Base-by-base conservation (phyloP, 2,329 filamentous ascomycete species). In the Alternaria sp. region DNA sequence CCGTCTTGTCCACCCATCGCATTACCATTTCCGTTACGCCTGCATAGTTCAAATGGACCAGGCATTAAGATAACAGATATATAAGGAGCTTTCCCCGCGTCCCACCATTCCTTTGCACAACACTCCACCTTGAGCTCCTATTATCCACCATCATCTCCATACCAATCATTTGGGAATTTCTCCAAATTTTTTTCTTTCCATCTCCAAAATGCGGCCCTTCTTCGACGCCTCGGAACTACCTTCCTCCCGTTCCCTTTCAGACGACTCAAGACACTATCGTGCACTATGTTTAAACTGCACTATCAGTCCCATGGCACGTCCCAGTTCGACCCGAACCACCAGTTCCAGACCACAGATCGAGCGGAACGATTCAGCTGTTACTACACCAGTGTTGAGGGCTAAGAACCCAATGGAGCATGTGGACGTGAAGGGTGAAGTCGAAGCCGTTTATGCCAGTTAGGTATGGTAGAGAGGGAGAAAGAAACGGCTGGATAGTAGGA, bases 141-240 rank as follows among this genome's bases (percentile, higher is more conserved):
- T 29, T 7, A 7, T 24, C 3, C 26, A 4, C 21, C 14, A 14
- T n/a, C 17, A 5, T 21, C 11, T 33, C 14, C 34, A 34, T 13
- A 21, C 14, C 28, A 17, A 40, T 10, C 7, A 6, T 21, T 3
- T 8, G 3, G 13, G 37, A 23, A 13, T 6, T 5, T 11, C 21
- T 23, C n/a, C 3, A 26, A 24, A 13, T 6, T 33, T 29, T 29
- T 23, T 31, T 9, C 14, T n/a, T 17, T 17, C 17, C 17, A 17
- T 17, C 17, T 40, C 2, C 44, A 48, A 21, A 14, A 57, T 57
- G 54, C 54, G 54, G 1, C 49, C 54, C 6, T 57, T 46, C 11
- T 57, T 57, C 34, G 54, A 57, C 8, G 65, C 61, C 50, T 58
- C 63, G 48, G 56, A 62, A 54, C 3, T 41, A 39, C 61, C 63